These are phyloP conservation scores for Graphium sp. DNA, from an alignment of 2,329 filamentous ascomycete genomes.

Conservation along the genomic window DNA sequence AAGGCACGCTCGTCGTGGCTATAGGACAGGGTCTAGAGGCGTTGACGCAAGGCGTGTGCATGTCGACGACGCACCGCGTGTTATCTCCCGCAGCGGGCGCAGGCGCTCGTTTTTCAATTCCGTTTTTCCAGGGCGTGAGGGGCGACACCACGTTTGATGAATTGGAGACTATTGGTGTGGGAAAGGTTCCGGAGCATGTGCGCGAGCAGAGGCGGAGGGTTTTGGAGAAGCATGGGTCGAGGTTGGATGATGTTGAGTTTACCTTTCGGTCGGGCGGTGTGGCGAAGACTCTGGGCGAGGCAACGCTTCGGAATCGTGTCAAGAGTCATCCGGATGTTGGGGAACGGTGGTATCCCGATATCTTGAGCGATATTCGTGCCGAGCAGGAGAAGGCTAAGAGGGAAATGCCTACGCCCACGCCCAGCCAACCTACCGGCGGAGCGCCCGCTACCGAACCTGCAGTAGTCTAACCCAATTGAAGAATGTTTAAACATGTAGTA, in stretches of 20 bases:
- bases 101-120: conserved; percentile 62
- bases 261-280: conserved; percentile 58
- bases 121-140: conserved; percentile 78
- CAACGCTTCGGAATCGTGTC: conserved; percentile 66
- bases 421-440: no score
- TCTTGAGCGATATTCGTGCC: conserved; percentile 37
- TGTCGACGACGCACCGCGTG: conserved; percentile 68
- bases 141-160: conserved; percentile 67
- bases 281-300: conserved; percentile 59
- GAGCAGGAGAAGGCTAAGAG: conserved; percentile 31
- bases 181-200: conserved; percentile 42
- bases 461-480: no score
- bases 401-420: no score
- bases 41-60: conserved; percentile 67
- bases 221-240: conserved; percentile 35
- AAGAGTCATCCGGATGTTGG: conserved; percentile 82
- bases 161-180: conserved; percentile 45
- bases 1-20: conserved; percentile 67
- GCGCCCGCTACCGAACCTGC: no score
- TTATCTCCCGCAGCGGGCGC: conserved; percentile 53
- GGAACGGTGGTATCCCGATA: conserved; percentile 61
- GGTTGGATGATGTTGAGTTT: conserved; percentile 67
- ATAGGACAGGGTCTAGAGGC: conserved; percentile 82
- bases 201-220: conserved; percentile 42
- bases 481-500: no score